Evolutionary conservation across 306 rosid genomes (phyloP).

Genomic region (Herpetospermum pedunculosum): DNA sequence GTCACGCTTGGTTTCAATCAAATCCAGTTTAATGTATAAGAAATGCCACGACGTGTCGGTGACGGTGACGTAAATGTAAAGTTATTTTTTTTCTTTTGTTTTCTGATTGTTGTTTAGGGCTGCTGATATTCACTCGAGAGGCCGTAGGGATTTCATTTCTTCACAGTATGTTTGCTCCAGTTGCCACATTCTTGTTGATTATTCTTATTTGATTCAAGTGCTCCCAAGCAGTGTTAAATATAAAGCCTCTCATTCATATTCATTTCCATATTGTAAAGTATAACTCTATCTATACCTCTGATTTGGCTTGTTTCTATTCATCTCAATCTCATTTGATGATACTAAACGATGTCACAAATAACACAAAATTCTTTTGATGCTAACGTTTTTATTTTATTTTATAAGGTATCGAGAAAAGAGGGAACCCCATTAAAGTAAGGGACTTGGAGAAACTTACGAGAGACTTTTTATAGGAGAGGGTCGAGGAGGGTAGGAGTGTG

Average conservation of each 20-base stretch:
- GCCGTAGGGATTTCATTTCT: conserved; percentile 27
- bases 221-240: conserved; percentile 29
- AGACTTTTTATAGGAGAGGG: too few relatives aligned
- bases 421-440: too few relatives aligned
- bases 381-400: too few relatives aligned
- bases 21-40: conserved; percentile 43
- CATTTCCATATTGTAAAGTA: conserved; percentile 20
- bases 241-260: conserved; percentile 33
- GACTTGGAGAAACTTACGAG: too few relatives aligned
- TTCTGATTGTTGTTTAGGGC: conserved; percentile 16
- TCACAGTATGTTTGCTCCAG: conserved; percentile 19
- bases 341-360: neutral
- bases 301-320: neutral
- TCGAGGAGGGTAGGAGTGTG: too few relatives aligned
- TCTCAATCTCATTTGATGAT: conserved; percentile 1
- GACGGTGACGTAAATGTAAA: conserved; percentile 64
- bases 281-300: neutral
- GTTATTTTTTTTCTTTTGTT: conserved; percentile 16
- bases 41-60: conserved; percentile 47
- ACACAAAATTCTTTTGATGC: neutral
- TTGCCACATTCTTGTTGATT: conserved; percentile 33
- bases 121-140: conserved; percentile 16
- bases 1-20: conserved; percentile 36
- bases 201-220: conserved; percentile 31
- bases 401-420: too few relatives aligned